Evolutionary conservation across 2,329 filamentous ascomycete species (phyloP), one percentile per base, ranked within the genome.

Genomic region (Pseudocercospora vitis): DNA sequence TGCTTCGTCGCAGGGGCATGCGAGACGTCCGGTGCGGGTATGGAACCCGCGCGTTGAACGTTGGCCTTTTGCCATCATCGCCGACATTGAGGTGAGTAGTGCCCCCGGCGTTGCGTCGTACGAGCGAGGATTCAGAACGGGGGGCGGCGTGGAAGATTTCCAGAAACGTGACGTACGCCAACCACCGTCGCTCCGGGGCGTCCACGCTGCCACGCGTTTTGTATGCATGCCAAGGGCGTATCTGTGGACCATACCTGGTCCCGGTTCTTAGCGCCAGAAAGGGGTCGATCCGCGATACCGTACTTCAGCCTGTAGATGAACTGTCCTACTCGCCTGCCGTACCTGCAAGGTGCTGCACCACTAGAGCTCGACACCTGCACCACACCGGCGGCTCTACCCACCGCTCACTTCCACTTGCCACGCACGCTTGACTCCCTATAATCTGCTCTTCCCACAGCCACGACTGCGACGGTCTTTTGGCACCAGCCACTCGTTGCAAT

Each of bases 401-500:
- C 23, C 35, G 23, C 7, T 12, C 18, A 40, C n/a, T 2, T 16
- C 35, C 12, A 19, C 7, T 40, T 40, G 12, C 33, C 4, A 39
- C 33, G 18, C 35, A 19, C 35, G 35, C 18, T 40, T 40, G 12
- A 14, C 18, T 21, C 18, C 35, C 19, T 19, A 19, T 8, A 40
- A 23, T 19, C 35, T 3, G 18, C 21, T 24, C 37, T 21, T 40
- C 19, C 37, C 37, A 7, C 16, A n/a, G n/a, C n/a, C 12, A 18
- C 7, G 9, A 40, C 14, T 40, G 37, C 37, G 19, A 40, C 37
- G 19, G 16, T 19, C 23, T 19, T 21, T 40, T 11, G 19, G 19
- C 40, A n/a, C 40, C n/a, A 29, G 40, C 40, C 40, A 45, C 23
- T 45, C 40, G 19, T 45, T 45, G 40, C 26, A 16, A 28, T 4